These are phyloP conservation scores for Colletotrichum orchidophilum DNA, from an alignment of 2,329 filamentous ascomycete species.

Conservation along the genomic window DNA sequence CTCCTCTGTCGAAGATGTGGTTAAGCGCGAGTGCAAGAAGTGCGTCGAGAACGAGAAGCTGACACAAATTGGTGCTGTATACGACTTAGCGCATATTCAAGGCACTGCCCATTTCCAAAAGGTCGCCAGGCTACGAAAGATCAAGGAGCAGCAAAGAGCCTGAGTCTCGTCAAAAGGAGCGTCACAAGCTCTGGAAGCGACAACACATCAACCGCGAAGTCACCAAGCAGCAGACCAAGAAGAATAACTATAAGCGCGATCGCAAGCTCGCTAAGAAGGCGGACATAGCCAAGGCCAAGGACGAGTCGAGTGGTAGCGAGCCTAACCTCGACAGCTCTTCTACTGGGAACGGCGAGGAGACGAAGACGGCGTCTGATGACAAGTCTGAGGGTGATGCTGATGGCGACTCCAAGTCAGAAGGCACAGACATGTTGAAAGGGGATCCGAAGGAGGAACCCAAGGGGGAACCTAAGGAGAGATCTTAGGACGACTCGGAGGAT, in stretches of 20 bases:
- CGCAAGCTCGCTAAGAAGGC: slow-evolving; percentile 34
- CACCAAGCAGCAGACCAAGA: slow-evolving; percentile 51
- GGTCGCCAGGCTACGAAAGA: slow-evolving; percentile 58
- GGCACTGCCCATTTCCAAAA: slow-evolving; percentile 61
- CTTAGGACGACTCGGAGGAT: slow-evolving; percentile 10
- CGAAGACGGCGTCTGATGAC: neutral
- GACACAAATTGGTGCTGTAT: slow-evolving; percentile 65
- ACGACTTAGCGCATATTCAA: slow-evolving; percentile 69
- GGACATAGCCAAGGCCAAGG: slow-evolving; percentile 33
- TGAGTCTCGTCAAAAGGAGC: slow-evolving; percentile 55
- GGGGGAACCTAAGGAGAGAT: neutral
- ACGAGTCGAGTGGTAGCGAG: too few species aligned
- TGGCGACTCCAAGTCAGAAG: neutral
- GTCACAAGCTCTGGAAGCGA: slow-evolving; percentile 60
- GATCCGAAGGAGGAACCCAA: neutral
- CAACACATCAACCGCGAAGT: slow-evolving; percentile 54
- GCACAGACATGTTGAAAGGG: neutral
- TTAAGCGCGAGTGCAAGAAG: slow-evolving; percentile 58
- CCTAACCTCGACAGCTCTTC: slow-evolving; percentile 29
- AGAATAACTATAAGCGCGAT: slow-evolving; percentile 48
- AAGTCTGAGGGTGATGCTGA: neutral
- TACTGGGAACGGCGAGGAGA: too few species aligned
- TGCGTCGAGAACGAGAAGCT: slow-evolving; percentile 67
- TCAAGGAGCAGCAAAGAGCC: slow-evolving; percentile 59
- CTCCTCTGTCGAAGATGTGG: slow-evolving; percentile 64